Base-by-base conservation (phyloP, 352 stramenopile genomes). In the Phytophthora lateralis region DNA sequence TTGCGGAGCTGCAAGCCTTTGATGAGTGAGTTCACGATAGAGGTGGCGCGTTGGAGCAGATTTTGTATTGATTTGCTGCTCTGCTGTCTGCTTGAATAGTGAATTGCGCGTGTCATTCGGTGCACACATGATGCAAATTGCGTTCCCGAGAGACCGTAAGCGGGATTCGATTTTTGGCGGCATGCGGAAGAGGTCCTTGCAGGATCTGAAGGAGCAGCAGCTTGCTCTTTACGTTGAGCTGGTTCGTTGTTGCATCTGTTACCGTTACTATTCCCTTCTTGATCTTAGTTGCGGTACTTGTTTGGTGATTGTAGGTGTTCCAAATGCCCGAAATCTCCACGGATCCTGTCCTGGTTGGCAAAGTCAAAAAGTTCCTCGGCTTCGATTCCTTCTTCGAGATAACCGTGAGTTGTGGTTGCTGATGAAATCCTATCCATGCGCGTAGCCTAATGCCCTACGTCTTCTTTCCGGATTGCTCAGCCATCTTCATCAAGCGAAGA, bases 381-480 rank as follows among this genome's bases (percentile, higher is more conserved):
- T 93, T 91, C 21, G 62, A 91, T 49, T 66, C 58, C 0, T 91
- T 88, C 64, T 90, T 91, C 37, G 80, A 88, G 46, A 81, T 89
- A 26, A 69, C 78, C 38, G 80, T 90, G 63, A 50, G 68, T 52
- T 4, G 17, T 39, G 24, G 38, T 29, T 20, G n/a, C 11, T 55
- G 14, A 27, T 55, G 14, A 27, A 18, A 10, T 53, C 12, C 10
- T n/a, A 21, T 11, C 12, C 10, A 6, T 26, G 18, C 12, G 9
- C 12, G 6, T 32, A 55, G 27, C 39, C 27, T 62, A 52, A 55
- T 46, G 12, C 3, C 15, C 46, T 4, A 49, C 51, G 30, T 47
- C 14, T 17, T 55, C 7, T 47, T 55, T 12, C 52, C 6, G 2
- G 21, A 37, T 51, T 37, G 18, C 60, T 41, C 11, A 75, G 62